phyloP scores from a whole-genome alignment of 2,329 filamentous ascomycete genomes.

The Thielaviopsis musarum region DNA sequence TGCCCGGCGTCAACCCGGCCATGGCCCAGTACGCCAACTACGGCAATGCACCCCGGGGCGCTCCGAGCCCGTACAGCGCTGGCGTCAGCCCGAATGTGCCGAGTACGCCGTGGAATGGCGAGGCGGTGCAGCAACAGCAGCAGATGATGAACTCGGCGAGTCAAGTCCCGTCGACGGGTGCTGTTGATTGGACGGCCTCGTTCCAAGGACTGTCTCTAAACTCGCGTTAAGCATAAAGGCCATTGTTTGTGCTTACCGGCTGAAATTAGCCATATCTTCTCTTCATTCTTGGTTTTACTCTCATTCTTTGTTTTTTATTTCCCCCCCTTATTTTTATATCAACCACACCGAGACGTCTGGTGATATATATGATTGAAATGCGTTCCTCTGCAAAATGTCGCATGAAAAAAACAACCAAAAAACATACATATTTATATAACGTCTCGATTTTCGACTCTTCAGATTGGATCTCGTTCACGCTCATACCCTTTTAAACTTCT shows the following conservation, averaged over 20 bases:
- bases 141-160: constrained; percentile 2
- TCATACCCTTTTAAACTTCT: background rate
- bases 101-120: constrained; percentile 1
- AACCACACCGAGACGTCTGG: background rate
- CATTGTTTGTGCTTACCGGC: background rate
- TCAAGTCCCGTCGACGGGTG: constrained; percentile 17
- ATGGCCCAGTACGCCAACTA: constrained; percentile 3
- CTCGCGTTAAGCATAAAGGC: constrained; percentile 27
- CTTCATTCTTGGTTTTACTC: background rate
- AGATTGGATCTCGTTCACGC: background rate
- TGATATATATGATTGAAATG: no score
- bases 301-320: no score
- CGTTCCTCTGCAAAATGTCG: no score
- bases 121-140: constrained; percentile 13
- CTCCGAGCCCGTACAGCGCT: constrained; percentile 7
- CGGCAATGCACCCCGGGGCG: constrained; percentile 5
- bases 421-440: background rate
- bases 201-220: constrained; percentile 62
- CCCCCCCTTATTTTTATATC: background rate
- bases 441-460: background rate
- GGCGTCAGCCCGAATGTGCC: background rate
- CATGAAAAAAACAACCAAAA: background rate
- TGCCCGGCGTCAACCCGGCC: background rate
- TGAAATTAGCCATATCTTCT: background rate
- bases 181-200: constrained; percentile 42